A percentile compares a stretch with the other conserved stretches of the same genome.
These are phyloP conservation scores for Alternaria brassicae DNA, from an alignment of 2,329 filamentous ascomycete genomes.

Conservation along the genomic window DNA sequence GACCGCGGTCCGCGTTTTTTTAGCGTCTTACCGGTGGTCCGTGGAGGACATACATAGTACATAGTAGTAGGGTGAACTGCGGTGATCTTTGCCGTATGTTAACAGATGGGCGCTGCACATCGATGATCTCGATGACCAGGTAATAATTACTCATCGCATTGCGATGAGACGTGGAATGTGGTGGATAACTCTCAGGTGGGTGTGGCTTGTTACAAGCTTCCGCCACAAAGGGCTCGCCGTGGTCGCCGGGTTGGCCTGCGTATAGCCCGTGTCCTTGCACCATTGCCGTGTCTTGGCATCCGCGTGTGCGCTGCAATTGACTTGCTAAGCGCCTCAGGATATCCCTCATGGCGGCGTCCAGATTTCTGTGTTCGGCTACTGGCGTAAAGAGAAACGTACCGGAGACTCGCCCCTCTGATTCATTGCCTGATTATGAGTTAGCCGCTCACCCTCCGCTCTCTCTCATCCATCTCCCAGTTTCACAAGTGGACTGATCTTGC, in stretches of 20 bases:
- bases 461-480: neutral
- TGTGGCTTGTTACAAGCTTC: neutral
- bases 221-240: neutral
- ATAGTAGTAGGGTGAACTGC: slow-evolving; percentile 2
- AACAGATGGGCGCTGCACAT: neutral
- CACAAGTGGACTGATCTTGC: neutral
- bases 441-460: neutral
- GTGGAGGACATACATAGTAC: too few relatives aligned
- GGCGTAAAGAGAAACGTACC: neutral
- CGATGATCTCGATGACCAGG: neutral
- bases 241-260: neutral
- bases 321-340: neutral
- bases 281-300: neutral
- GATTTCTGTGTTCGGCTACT: neutral
- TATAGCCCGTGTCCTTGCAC: neutral
- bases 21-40: neutral
- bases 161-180: neutral
- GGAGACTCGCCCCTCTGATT: slow-evolving; percentile 16
- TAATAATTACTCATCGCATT: neutral
- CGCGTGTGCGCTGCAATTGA: neutral
- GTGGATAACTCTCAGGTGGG: neutral
- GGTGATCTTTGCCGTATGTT: neutral
- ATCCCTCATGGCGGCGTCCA: neutral
- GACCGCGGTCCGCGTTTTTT: neutral
- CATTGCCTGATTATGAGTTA: slow-evolving; percentile 24